A percentile compares a stretch with the other conserved stretches of the same genome.
These are phyloP conservation scores for Chrysopogon serrulatus DNA, from an alignment of 176 grass and related monocot species.

Conservation along the genomic window DNA sequence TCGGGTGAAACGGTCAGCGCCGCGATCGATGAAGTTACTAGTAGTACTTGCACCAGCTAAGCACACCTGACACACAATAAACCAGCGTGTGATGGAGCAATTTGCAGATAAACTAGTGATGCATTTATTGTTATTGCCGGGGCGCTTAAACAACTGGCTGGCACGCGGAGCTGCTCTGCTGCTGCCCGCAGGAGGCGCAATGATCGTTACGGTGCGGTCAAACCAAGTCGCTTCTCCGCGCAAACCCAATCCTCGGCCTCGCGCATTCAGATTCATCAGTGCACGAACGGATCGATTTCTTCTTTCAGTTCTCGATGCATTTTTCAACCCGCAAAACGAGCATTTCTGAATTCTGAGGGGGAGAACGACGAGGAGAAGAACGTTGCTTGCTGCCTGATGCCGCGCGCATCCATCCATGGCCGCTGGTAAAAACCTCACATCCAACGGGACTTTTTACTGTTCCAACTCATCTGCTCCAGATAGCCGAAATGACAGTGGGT, in stretches of 20 bases:
- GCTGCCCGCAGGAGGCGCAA: background rate
- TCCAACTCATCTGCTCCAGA: background rate
- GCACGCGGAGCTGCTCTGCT: background rate
- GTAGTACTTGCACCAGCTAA: background rate
- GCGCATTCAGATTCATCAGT: slow-evolving; percentile 3
- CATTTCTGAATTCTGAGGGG: background rate
- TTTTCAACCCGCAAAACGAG: background rate
- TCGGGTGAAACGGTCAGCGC: slow-evolving; percentile 24
- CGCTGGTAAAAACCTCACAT: background rate
- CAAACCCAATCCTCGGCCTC: background rate
- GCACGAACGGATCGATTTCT: slow-evolving; percentile 5
- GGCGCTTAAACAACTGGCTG: background rate
- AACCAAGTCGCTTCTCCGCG: slow-evolving; percentile 16
- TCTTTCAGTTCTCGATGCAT: background rate
- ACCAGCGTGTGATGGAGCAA: background rate
- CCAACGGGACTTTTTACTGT: slow-evolving; percentile 1
- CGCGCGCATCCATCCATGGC: background rate
- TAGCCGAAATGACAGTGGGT: background rate
- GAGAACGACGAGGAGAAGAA: background rate
- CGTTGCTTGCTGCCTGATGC: no score
- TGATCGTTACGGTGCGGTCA: slow-evolving; percentile 14
- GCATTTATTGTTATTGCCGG: slow-evolving; percentile 30
- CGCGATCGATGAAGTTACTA: slow-evolving; percentile 6
- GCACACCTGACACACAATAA: slow-evolving; percentile 25
- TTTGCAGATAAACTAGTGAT: background rate